Evolutionary conservation across 306 rosid species (phyloP), one percentile per base, ranked within the genome.

Genomic region (Malus fusca): DNA sequence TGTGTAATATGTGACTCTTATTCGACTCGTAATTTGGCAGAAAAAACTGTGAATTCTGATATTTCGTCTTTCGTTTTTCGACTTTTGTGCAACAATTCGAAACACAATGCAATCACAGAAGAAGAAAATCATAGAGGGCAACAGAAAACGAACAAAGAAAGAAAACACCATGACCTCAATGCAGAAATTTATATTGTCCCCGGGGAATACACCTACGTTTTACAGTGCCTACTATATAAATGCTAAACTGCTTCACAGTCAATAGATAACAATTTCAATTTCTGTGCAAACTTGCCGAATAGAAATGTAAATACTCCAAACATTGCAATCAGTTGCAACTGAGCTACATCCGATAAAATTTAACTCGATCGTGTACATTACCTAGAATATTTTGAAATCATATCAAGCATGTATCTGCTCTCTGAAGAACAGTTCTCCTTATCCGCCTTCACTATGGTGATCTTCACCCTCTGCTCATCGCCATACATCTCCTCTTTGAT

Each of bases 391-490:
- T 88, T 87, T 14, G 90, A 85, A 80, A 94, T 82, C 72, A 75
- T 75, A 75, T 89, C 97, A 66, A 95, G 87, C 92, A 87, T 69
- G 85, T 84, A 75, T 81, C 77, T 81, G 85, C 96, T 85, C 83
- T 92, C 97, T 4, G 91, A 76, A 79, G 96, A 82, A 82, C 88
- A 79, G 82, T 89, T 80, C 81, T 92, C 90, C 74, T 77, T 82
- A 78, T 92, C 99, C 5, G 90, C 98, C 91, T 92, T 92, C 26
- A 96, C 90, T 42, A 90, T 91, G 8, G 97, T 92, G 77, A 87
- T 87, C 84, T 92, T 96, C 82, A 92, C 91, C 83, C 88, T 87
- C 78, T 90, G 98, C 84, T 96, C 99, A 31, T 92, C 99, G 2
- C 93, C 90, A 79, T 89, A 95, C 65, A 82, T 61, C 71, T 92